A percentile compares a stretch with the other conserved stretches of the same genome.
phyloP scores from a whole-genome alignment of 2,329 filamentous ascomycete species.

The Xylaria sp. region DNA sequence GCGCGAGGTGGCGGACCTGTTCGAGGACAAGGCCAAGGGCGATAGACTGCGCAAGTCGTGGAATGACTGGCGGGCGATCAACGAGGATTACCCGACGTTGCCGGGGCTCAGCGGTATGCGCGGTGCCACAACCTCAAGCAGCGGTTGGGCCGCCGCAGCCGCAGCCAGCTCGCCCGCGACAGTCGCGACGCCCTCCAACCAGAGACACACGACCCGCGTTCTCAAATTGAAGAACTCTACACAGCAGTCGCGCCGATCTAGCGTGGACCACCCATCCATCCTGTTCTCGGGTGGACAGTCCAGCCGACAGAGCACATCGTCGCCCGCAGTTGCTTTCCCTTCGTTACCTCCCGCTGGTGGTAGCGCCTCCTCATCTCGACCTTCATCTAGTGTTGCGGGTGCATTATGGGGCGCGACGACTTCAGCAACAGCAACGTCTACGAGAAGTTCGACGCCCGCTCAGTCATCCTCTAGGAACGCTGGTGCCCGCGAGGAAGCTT shows the following conservation, averaged over 20 bases:
- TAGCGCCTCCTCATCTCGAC: conserved; percentile 22
- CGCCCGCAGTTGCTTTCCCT: conserved; percentile 38
- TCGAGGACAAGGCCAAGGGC: conserved; percentile 79
- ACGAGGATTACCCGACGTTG: conserved; percentile 91
- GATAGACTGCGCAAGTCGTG: conserved; percentile 80
- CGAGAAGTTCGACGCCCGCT: conserved; percentile 21
- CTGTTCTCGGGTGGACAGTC: conserved; percentile 23
- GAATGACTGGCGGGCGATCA: conserved; percentile 95
- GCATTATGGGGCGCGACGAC: conserved; percentile 31
- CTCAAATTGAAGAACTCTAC: conserved; percentile 63
- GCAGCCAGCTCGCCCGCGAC: conserved; percentile 48
- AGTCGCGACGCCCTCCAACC: conserved; percentile 47
- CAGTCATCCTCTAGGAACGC: conserved; percentile 22
- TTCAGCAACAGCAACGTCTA: conserved; percentile 12
- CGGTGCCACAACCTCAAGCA: conserved; percentile 61
- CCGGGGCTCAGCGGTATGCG: conserved; percentile 75
- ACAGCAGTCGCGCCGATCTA: conserved; percentile 45
- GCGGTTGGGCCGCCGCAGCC: conserved; percentile 66
- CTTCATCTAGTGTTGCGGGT: conserved; percentile 20
- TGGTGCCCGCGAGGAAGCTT: conserved; percentile 63
- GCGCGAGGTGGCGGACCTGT: conserved; percentile 90
- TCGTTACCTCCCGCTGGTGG: conserved; percentile 35
- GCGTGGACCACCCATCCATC: conserved; percentile 34
- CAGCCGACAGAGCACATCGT: conserved; percentile 22
- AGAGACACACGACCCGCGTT: conserved; percentile 60